Evolutionary conservation across 2,329 filamentous ascomycete genomes (phyloP).

Genomic region (Calonectria pteridis): DNA sequence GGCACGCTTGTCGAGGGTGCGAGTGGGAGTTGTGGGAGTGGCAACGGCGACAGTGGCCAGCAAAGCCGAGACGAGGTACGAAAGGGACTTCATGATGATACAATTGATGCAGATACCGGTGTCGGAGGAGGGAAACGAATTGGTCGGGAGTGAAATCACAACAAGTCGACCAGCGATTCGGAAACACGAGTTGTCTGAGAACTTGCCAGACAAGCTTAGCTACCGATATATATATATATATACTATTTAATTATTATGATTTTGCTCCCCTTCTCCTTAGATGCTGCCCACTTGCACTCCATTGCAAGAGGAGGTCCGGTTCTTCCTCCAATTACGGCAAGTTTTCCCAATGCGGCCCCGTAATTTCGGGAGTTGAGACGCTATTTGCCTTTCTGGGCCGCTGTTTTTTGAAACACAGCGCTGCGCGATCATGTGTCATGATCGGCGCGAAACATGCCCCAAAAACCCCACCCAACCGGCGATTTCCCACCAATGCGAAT

Average conservation of each 20-base stretch:
- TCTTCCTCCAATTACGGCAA: slow-evolving; percentile 26
- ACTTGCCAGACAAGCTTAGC: not conserved
- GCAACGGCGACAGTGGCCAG: slow-evolving; percentile 40
- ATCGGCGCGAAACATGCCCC: not conserved
- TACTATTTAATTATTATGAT: not conserved
- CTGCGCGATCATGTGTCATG: not conserved
- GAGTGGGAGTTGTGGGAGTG: slow-evolving; percentile 45
- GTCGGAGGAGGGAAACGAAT: not conserved
- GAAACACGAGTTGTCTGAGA: not conserved
- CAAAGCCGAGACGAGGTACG: slow-evolving; percentile 41
- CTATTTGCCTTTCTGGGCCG: not conserved
- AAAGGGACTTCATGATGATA: slow-evolving; percentile 38
- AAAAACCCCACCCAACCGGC: not conserved
- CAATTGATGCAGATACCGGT: not conserved
- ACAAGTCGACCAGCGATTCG: not conserved
- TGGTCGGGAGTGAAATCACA: not conserved
- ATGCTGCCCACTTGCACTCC: not conserved
- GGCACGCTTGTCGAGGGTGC: slow-evolving; percentile 50
- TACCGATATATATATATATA: not conserved
- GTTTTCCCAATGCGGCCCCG: slow-evolving; percentile 16
- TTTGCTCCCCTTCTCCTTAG: not conserved
- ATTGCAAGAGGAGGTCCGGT: not conserved
- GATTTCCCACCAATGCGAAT: slow-evolving; percentile 25
- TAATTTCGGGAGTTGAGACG: not conserved
- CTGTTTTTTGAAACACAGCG: slow-evolving; percentile 14